A percentile compares a stretch with the other conserved stretches of the same genome.
These are phyloP conservation scores for Lodderomyces metapsilosis DNA, from an alignment of 1,139 yeast species.

Conservation along the genomic window DNA sequence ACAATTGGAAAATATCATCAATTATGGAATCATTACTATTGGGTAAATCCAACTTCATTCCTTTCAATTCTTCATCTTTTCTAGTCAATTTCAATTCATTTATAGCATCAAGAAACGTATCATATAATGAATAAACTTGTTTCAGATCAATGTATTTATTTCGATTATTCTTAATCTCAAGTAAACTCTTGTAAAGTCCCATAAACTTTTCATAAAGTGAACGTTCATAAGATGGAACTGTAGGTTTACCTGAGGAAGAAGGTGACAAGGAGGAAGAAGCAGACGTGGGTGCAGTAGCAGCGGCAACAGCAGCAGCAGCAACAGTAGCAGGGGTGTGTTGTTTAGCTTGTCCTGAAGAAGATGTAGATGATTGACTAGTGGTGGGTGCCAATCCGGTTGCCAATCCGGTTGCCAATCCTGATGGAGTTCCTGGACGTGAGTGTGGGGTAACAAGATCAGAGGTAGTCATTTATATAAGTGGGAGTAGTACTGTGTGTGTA, in stretches of 20 bases:
- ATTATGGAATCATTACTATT: slow-evolving; percentile 64
- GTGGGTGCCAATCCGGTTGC: neutral
- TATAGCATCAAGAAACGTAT: slow-evolving; percentile 48
- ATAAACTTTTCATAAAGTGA: slow-evolving; percentile 47
- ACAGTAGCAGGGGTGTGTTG: neutral
- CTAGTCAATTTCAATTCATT: slow-evolving; percentile 52
- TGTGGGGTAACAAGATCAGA: slow-evolving; percentile 14
- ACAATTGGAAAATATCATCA: slow-evolving; percentile 85
- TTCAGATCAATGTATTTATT: slow-evolving; percentile 61
- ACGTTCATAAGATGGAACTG: slow-evolving; percentile 51
- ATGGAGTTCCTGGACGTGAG: slow-evolving; percentile 14
- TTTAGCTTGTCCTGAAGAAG: neutral
- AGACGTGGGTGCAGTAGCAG: neutral
- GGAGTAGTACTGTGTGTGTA: neutral
- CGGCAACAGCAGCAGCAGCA: neutral
- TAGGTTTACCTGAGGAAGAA: neutral
- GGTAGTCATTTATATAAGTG: slow-evolving; percentile 4
- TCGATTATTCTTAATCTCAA: slow-evolving; percentile 64
- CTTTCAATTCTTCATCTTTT: slow-evolving; percentile 48
- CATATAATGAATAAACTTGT: slow-evolving; percentile 58
- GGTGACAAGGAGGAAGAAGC: neutral
- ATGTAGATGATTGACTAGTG: neutral
- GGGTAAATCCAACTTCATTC: slow-evolving; percentile 37
- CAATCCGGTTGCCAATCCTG: neutral
- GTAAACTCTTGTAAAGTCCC: slow-evolving; percentile 47